A percentile compares a stretch with the other conserved stretches of the same genome.
Evolutionary conservation across 768 basidiomycete genomes (phyloP).

Genomic region (Boletus pseudopeckii): DNA sequence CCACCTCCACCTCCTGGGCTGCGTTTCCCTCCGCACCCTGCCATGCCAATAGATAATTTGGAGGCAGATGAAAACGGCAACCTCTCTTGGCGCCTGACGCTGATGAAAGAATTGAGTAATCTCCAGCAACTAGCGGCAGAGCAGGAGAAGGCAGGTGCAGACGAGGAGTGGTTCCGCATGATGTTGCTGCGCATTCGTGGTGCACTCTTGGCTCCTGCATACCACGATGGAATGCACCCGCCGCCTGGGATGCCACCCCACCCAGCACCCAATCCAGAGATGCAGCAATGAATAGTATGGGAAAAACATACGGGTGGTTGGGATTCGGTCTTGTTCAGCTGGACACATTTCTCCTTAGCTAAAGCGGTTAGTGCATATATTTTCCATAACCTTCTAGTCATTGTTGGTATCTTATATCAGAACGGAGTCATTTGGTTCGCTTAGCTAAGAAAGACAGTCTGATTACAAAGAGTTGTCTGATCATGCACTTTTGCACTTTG

Average conservation of each 20-base stretch:
- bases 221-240: conserved; percentile 37
- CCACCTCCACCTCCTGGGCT: conserved; percentile 47
- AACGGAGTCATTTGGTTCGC: background rate
- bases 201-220: conserved; percentile 57
- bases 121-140: conserved; percentile 74
- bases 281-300: conserved; percentile 22
- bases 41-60: conserved; percentile 67
- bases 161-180: conserved; percentile 83
- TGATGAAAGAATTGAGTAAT: conserved; percentile 76
- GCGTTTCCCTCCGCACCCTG: conserved; percentile 55
- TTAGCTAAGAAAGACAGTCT: conserved; percentile 22
- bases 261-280: conserved; percentile 34
- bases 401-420: conserved; percentile 2
- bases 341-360: conserved; percentile 5
- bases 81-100: conserved; percentile 74
- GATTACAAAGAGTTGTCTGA: conserved; percentile 19
- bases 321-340: background rate
- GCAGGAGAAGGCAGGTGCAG: conserved; percentile 78
- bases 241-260: conserved; percentile 36
- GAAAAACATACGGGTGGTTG: background rate
- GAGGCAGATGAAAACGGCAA: conserved; percentile 77
- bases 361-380: conserved; percentile 1
- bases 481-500: background rate
- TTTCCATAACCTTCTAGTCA: background rate
- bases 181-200: conserved; percentile 78